Percentiles rank a stretch among this genome's conserved stretches.
These are phyloP conservation scores for Paraleonurus japonicus DNA, from an alignment of 257 asterid genomes.

Conservation along the genomic window DNA sequence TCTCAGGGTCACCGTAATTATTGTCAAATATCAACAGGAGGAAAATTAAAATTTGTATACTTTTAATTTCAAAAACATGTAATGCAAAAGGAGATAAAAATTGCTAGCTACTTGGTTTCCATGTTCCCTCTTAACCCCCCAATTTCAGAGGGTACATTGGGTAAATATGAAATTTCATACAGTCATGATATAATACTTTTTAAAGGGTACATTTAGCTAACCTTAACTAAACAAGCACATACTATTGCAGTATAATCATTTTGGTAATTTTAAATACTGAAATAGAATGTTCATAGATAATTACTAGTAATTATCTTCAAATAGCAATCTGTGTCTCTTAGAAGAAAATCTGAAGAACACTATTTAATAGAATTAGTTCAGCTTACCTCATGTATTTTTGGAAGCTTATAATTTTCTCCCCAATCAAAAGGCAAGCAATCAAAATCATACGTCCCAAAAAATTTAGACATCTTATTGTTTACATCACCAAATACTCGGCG, in stretches of 20 bases:
- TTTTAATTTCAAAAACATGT: slow-evolving; percentile 1
- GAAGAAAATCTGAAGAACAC: slow-evolving; percentile 22
- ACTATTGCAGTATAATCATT: not conserved
- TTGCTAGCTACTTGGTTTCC: not conserved
- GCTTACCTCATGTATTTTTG: slow-evolving; percentile 86
- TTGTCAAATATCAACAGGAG: not conserved
- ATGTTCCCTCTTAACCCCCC: not conserved
- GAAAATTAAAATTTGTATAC: not conserved
- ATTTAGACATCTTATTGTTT: slow-evolving; percentile 55
- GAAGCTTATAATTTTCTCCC: slow-evolving; percentile 85
- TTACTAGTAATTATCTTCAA: not conserved
- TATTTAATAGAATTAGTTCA: slow-evolving; percentile 25
- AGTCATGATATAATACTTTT: slow-evolving; percentile 2
- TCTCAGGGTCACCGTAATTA: not conserved
- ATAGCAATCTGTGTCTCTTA: slow-evolving; percentile 1
- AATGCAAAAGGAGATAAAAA: not conserved
- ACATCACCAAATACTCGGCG: slow-evolving; percentile 81
- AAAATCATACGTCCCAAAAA: slow-evolving; percentile 77
- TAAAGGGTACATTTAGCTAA: not conserved
- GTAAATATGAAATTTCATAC: not conserved
- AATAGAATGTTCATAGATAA: not conserved
- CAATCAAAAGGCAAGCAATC: slow-evolving; percentile 79
- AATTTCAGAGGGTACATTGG: not conserved
- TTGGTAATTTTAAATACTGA: not conserved
- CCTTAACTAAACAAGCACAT: slow-evolving; percentile 3